These are phyloP conservation scores for Quercus bicolor DNA, from an alignment of 306 rosid species.

Conservation along the genomic window DNA sequence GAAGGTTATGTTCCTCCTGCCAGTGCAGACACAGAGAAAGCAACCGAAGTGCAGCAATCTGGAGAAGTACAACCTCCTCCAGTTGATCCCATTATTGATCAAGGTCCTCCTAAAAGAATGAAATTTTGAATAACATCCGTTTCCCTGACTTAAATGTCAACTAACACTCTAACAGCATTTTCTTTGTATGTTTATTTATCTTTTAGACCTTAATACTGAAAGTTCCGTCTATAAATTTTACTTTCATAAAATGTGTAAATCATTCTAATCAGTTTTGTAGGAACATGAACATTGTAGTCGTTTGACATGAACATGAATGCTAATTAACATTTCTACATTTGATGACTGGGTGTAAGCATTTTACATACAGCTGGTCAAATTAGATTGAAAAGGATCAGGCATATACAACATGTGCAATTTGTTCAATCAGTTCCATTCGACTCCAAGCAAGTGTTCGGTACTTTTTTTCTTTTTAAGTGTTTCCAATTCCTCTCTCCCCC, in stretches of 20 bases:
- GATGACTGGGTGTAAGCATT: background rate
- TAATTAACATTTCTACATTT: background rate
- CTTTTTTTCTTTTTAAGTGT: too few species aligned
- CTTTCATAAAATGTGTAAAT: background rate
- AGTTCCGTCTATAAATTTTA: background rate
- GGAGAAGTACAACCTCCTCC: constrained; percentile 61
- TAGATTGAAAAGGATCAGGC: background rate
- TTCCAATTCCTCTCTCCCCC: too few species aligned
- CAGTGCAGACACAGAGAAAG: constrained; percentile 59
- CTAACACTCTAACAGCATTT: background rate
- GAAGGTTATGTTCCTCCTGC: constrained; percentile 67
- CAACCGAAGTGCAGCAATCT: constrained; percentile 58
- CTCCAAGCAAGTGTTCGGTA: background rate
- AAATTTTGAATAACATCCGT: constrained; percentile 37
- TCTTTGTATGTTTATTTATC: background rate
- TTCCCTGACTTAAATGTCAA: background rate
- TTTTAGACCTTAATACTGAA: background rate
- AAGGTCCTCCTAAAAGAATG: constrained; percentile 88
- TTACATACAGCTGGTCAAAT: background rate
- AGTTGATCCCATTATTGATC: constrained; percentile 82
- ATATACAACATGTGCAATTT: background rate
- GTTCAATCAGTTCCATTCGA: background rate
- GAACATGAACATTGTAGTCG: background rate
- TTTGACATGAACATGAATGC: background rate
- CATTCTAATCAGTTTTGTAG: background rate